Base-by-base conservation (phyloP, 129 eudicot genomes). In the Solidago caesia region DNA sequence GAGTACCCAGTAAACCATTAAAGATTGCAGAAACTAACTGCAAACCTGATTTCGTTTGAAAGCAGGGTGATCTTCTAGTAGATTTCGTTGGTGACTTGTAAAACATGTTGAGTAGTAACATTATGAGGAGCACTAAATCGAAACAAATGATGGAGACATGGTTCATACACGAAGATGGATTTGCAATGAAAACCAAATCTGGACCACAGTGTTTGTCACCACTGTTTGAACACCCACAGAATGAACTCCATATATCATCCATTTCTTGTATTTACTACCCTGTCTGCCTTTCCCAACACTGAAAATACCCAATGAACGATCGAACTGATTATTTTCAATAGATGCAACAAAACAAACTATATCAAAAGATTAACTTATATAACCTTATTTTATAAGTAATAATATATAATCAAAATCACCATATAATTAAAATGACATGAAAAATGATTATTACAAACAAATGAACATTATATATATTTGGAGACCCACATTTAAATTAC, bases 101-200 rank as follows among this genome's bases (percentile, higher is more conserved):
- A 70, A 85, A 52, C 72, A 91, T 41, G 70, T 57, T 79, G 76
- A 84, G 48, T 5, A 88, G 58, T 72, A 91, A 83, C 74, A 84
- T 53, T 49, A 77, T 68, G 14, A 95, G 73, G 77, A 95, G 91
- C 44, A 95, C 4, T 43, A 81, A 7, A 82, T 95, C 97, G 44
- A 88, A 83, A 63, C 82, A 77, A 67, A 95, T 64, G 25, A 84
- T 76, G 46, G 79, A 64, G 9, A 75, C 81, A 71, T 95, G 96
- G 77, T 85, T 95, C 80, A 81, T 80, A 74, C 99, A 95, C 26
- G 97, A 95, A 46, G 95, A 86, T 16, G 96, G 93, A 63, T 75
- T 77, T 4, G 88, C 77, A 43, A 85, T 6, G 65, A 77, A 68
- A 62, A 64, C 70, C 59, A 88, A 79, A 79, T 77, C 78, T 52